Evolutionary conservation across 2,329 filamentous ascomycete genomes (phyloP).

Genomic region (Blastomyces parvus): DNA sequence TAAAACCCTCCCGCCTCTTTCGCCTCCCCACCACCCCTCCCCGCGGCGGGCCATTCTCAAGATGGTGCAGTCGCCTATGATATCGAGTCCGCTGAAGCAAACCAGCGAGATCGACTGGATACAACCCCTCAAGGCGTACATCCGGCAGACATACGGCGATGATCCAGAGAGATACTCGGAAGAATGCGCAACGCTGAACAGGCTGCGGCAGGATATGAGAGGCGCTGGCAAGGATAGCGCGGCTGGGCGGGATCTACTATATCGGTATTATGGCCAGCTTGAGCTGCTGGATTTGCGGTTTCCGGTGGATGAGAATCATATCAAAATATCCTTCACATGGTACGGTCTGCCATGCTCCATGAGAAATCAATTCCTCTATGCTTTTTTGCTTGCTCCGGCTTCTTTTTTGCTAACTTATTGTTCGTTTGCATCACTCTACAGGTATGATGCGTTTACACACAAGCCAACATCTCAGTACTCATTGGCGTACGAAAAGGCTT

Average conservation of each 20-base stretch:
- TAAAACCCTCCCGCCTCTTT: constrained; percentile 1
- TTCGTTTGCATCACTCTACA: constrained; percentile 31
- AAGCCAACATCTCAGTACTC: constrained; percentile 97
- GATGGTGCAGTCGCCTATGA: constrained; percentile 87
- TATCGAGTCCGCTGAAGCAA: constrained; percentile 80
- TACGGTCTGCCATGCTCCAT: constrained; percentile 35
- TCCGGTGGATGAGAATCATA: constrained; percentile 96
- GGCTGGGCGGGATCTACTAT: constrained; percentile 82
- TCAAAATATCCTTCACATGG: constrained; percentile 99
- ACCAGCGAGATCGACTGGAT: constrained; percentile 99
- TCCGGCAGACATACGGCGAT: constrained; percentile 86
- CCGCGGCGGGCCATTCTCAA: constrained; percentile 21
- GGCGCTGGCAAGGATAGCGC: constrained; percentile 95
- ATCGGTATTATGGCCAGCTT: constrained; percentile 94
- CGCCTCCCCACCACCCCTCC: constrained; percentile 10
- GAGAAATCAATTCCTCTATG: background rate
- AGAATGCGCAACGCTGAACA: constrained; percentile 89
- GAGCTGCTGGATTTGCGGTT: constrained; percentile 91
- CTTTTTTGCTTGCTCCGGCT: background rate
- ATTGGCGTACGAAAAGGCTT: constrained; percentile 94
- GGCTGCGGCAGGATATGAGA: constrained; percentile 94
- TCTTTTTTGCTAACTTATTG: constrained; percentile 2
- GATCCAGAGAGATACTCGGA: constrained; percentile 92
- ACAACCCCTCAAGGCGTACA: constrained; percentile 81
- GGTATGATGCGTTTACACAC: constrained; percentile 99